phyloP scores from a whole-genome alignment of 2,329 filamentous ascomycete species.

The Sporothrix schenckii region DNA sequence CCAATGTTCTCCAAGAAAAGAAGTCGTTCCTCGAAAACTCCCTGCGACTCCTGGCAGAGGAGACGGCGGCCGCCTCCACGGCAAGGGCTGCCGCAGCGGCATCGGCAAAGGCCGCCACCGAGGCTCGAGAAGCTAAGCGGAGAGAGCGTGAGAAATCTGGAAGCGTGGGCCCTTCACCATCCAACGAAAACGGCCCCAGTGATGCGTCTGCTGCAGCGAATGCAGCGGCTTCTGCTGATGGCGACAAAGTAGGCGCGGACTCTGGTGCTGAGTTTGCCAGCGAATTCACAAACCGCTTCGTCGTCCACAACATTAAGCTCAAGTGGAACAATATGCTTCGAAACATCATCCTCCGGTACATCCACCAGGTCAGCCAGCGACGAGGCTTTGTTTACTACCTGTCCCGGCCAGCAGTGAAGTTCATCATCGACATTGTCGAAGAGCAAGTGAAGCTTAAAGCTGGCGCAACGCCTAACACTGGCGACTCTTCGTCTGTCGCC shows the following conservation, averaged over 20 bases:
- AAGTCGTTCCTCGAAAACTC: constrained; percentile 62
- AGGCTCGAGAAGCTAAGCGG: not conserved
- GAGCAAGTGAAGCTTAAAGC: constrained; percentile 78
- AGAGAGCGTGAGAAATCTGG: not conserved
- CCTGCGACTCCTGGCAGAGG: constrained; percentile 54
- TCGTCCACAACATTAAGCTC: constrained; percentile 94
- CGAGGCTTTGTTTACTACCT: constrained; percentile 98
- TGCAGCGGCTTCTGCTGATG: not conserved
- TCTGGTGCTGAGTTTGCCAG: constrained; percentile 81
- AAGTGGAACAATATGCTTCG: constrained; percentile 98
- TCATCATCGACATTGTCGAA: constrained; percentile 95
- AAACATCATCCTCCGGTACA: constrained; percentile 95
- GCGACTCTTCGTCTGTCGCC: constrained; percentile 37
- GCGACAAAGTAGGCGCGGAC: constrained; percentile 43
- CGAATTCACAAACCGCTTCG: constrained; percentile 97
- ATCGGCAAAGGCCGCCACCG: not conserved
- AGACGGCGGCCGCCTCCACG: constrained; percentile 40
- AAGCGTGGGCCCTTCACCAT: not conserved
- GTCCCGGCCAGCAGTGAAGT: constrained; percentile 92
- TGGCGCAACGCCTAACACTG: not conserved
- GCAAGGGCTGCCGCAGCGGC: constrained; percentile 25
- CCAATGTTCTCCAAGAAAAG: constrained; percentile 60
- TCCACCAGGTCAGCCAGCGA: constrained; percentile 94
- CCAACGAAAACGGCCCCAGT: not conserved
- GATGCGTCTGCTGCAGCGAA: constrained; percentile 4